Evolutionary conservation across 768 basidiomycete species (phyloP), one percentile per base, ranked within the genome.

Genomic region (Pisolithus orientalis): DNA sequence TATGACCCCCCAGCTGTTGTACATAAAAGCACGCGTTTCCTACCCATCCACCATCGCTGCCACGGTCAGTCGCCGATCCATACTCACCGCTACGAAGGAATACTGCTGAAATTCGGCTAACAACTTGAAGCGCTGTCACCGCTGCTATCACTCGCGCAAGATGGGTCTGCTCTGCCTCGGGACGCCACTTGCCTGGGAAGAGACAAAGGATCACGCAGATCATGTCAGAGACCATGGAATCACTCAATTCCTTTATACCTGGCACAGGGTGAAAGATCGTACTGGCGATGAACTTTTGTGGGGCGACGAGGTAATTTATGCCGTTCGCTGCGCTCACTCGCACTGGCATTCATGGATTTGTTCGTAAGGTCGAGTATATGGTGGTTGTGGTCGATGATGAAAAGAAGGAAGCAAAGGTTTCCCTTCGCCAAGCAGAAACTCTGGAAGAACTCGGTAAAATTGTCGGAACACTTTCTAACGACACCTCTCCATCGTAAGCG

Each of bases 381-480:
- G 88, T 98, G 56, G 75, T 97, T 52, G 76, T 84, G 9, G 87
- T 95, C 67, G 87, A 96, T 69, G 75, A 90, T 58, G 75, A 80
- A 50, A 62, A 78, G 43, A 90, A 86, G 71, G 87, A 83, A 55
- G 96, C 93, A 0, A 84, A 83, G 57, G 76, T 99, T 27, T 95
- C 94, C 37, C 79, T 99, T n/a, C 81, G 95, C 40, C 96, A 99
- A 70, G 85, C 87, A 1, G 94, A 98, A 72, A 95, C 97, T 57
- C 78, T 99, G 38, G 79, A 77, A 24, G 88, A 90, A 67, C 77
- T 97, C 49, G 79, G 74, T 56, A 67, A 77, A 42, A 82, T 88
- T 42, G 84, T 87, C 21, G 71, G 78, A 45, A 82, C 84, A 59
- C 83, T 94, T 32, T 74, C 76, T 46, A 73, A 74, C n/a, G 62